Evolutionary conservation across 768 basidiomycete genomes (phyloP), one percentile per base, ranked within the genome.

Genomic region (Albatrellus ellisii): DNA sequence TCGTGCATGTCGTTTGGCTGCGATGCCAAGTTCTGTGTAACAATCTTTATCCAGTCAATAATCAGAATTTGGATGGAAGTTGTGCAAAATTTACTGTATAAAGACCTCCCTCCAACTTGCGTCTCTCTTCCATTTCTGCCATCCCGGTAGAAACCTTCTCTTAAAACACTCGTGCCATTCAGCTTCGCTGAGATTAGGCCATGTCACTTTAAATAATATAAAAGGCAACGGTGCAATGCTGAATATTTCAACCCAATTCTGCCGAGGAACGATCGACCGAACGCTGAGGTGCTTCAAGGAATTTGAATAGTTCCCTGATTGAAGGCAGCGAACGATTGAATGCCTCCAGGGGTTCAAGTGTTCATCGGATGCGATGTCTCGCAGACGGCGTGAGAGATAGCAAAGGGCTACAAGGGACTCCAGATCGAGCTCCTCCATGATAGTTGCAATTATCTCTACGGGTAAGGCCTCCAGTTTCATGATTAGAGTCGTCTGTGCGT

Each of bases 141-240:
- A 87, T n/a, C 79, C 71, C 5, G 85, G 85, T 10, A 84, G 60
- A 59, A 85, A 89, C 31, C 86, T 63, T 43, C 74, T 65, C 38
- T 61, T 65, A 52, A 85, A 86, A 46, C 73, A 75, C 44, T 84
- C 81, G 50, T 83, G 74, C 84, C 84, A 89, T 46, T 87, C 77
- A 1, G 56, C 50, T 10, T 73, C 63, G 48, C 59, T 71, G 47
- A 87, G 60, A 52, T 80, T 78, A 6, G 85, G 85, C 25, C 83
- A 58, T 6, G 79, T 77, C 20, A 74, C 64, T 33, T 82, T 72
- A 52, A 74, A 79, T 6, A 87, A 62, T 28, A 88, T 64, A 57
- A 77, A 84, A 4, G 64, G 54, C 0, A 83, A 66, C 22, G 62
- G 59, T 10, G 78, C 85, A 12, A 75, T 58, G n/a, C 70, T 68